Percentiles rank a stretch among this genome's conserved stretches.
These are phyloP conservation scores for Vigna unguiculata DNA, from an alignment of 306 rosid species.

Conservation along the genomic window DNA sequence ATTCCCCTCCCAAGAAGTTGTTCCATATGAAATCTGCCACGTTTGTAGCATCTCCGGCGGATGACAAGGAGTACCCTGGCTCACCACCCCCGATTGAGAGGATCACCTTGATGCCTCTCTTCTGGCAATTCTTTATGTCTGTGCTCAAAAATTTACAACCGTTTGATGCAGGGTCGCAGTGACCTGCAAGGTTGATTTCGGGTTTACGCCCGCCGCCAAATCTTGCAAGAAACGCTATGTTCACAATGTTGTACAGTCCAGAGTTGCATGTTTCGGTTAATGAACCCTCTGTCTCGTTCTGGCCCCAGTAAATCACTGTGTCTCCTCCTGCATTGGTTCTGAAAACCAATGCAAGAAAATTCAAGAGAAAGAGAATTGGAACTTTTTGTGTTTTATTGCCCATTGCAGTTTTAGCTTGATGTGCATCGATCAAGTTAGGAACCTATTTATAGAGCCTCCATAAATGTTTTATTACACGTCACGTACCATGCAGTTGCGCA, in stretches of 20 bases:
- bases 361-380: constrained; percentile 5
- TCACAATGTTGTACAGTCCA: constrained; percentile 37
- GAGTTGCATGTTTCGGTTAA: constrained; percentile 42
- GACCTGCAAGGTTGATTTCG: constrained; percentile 52
- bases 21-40: constrained; percentile 64
- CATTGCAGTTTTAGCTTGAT: constrained; percentile 19
- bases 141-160: constrained; percentile 46
- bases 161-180: constrained; percentile 46
- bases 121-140: constrained; percentile 55
- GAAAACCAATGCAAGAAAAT: neutral
- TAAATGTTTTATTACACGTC: neutral
- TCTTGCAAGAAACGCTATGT: constrained; percentile 44
- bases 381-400: constrained; percentile 9
- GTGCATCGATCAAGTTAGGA: neutral
- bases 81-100: constrained; percentile 66
- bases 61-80: constrained; percentile 59
- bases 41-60: constrained; percentile 46
- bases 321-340: constrained; percentile 25
- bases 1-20: constrained; percentile 62
- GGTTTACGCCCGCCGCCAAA: constrained; percentile 47
- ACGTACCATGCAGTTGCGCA: neutral
- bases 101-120: constrained; percentile 58
- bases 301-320: constrained; percentile 51
- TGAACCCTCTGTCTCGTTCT: constrained; percentile 35
- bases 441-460: constrained; percentile 42